Base-by-base conservation (phyloP, 2,329 filamentous ascomycete species). In the Cyclaneusma minus region DNA sequence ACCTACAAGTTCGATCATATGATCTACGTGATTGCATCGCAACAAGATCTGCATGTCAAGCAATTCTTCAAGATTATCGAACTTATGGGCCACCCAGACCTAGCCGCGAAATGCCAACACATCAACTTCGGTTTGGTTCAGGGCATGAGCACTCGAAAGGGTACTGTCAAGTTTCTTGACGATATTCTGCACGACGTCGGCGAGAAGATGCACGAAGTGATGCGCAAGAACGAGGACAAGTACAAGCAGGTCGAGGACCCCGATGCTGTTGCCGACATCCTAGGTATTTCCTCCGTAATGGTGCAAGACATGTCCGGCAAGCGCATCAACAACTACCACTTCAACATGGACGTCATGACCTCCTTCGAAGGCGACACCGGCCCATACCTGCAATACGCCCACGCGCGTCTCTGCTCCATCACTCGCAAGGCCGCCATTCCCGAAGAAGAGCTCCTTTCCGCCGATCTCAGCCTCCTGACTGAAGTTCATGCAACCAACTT, bases 291-390 rank as follows among this genome's bases (percentile, higher is more conserved):
- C 37, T 78, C 80, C 46, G 87, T 95, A 47, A 95, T 95, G 84
- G 83, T 93, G 12, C 87, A 95, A 54, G 89, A 95, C 47, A 93
- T 95, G 83, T 79, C 70, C 38, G 89, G 87, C 50, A 95, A 94
- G 69, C 70, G 69, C 43, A 65, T 70, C 49, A 70, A 70, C 51
- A 70, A 71, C 51, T 74, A 72, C 46, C 60, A 64, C 30, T 85
- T 87, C 54, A 75, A 85, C 55, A 73, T 84, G 62, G 71, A 82
- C 32, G 64, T 68, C 37, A 85, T 89, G 77, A 79, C 72, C 6
- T 80, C 75, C 3, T 85, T 85, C 38, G 80, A 89, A 53, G 80
- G 80, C 21, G 80, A 87, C 49, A 89, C 81, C 3, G 82, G 82
- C 6, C 79, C 80, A 8, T 85, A 85, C 49, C 64, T 91, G 22